Evolutionary conservation across 208 protist species (phyloP), one percentile per base, ranked within the genome.

Genomic region (Angomonas deanei): DNA sequence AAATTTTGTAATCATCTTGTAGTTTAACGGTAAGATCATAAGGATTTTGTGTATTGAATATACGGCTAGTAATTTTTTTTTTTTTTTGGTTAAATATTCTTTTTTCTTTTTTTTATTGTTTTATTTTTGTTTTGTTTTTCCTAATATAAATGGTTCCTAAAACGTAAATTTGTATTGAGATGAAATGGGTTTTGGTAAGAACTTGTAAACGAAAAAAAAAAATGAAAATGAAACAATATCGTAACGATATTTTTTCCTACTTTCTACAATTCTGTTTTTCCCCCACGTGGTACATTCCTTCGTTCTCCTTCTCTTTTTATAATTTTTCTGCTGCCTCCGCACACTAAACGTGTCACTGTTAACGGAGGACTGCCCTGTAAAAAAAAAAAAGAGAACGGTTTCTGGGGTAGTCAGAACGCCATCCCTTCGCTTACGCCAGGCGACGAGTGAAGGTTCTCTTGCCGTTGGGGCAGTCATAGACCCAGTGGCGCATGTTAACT

Each of bases 401-500:
- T 4, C 10, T n/a, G 8, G 52, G 8, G 34, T 17, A 42, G 8
- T 21, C 55, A 47, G 4, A n/a, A n/a, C n/a, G n/a, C n/a, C n/a
- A n/a, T n/a, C n/a, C n/a, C n/a, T n/a, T n/a, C n/a, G n/a, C 34
- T 46, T 88, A 91, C 50, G 74, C 78, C 15, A 91, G 76, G 10
- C 64, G 71, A 15, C 83, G 79, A 24, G 76, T 84, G 66, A 85
- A 96, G 47, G 79, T 89, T 47, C 84, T 73, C 79, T 96, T 96
- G 52, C 72, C 85, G 58, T 93, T 93, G n/a, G 90, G 90, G 67
- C 84, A 92, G 67, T 93, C 90, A 68, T 72, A 91, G 34, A 93
- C 74, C 90, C 90, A 96, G 76, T 96, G 90, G 54, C 90, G 90
- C 72, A 96, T 78, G 68, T 81, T 87, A 31, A 80, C 72, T 21